Percentiles rank a stretch among this genome's conserved stretches.
phyloP scores from a whole-genome alignment of 768 basidiomycete genomes.

The Amanita pallidorosea region DNA sequence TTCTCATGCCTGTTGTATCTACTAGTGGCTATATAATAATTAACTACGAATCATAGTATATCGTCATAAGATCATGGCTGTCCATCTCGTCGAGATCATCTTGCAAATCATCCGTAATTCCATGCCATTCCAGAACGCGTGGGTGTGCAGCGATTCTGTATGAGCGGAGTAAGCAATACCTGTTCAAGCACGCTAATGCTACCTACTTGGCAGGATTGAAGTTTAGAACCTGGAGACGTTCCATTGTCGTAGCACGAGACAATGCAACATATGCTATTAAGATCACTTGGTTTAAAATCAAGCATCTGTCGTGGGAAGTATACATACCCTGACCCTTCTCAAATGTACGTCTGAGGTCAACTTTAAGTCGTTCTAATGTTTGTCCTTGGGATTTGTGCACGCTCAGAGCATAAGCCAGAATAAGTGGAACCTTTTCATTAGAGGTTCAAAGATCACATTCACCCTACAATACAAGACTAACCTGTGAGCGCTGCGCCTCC shows the following conservation, averaged over 20 bases:
- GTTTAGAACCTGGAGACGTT: conserved; percentile 50
- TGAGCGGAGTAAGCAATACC: background rate
- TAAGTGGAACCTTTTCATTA: conserved; percentile 48
- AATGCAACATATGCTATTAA: conserved; percentile 58
- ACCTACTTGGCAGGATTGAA: conserved; percentile 51
- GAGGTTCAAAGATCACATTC: background rate
- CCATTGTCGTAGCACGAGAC: conserved; percentile 63
- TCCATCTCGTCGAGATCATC: conserved; percentile 26
- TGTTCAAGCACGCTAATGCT: no score
- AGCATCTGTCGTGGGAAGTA: background rate
- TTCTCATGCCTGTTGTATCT: background rate
- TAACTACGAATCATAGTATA: conserved; percentile 16
- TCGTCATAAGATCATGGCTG: conserved; percentile 20
- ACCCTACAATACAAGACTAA: conserved; percentile 12
- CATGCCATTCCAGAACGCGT: conserved; percentile 50
- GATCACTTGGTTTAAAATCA: background rate
- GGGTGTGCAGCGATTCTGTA: conserved; percentile 55
- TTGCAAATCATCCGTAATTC: conserved; percentile 13
- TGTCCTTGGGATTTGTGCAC: conserved; percentile 91
- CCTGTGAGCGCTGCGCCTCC: conserved; percentile 55
- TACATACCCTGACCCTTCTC: conserved; percentile 66
- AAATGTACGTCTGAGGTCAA: conserved; percentile 67
- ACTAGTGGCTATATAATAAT: background rate
- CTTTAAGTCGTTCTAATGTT: conserved; percentile 75
- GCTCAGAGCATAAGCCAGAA: conserved; percentile 82